These are phyloP conservation scores for Lipomyces yamanashiensis DNA, from an alignment of 805 yeast genomes.

Conservation along the genomic window DNA sequence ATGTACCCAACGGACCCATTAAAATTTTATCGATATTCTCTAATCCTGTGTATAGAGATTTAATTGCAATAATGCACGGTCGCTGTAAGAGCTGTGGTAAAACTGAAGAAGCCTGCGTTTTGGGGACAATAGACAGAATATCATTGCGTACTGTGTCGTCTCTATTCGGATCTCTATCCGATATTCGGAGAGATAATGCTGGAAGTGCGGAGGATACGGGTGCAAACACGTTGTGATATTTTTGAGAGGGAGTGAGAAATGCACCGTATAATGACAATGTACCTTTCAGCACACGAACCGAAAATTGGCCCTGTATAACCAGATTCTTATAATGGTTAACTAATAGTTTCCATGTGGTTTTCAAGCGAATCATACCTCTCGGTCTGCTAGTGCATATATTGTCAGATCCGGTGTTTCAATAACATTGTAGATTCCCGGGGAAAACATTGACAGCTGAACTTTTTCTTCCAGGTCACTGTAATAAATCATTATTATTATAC, in stretches of 20 bases:
- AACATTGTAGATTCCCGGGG: constrained; percentile 7
- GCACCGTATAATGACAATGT: constrained; percentile 43
- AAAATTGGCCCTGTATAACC: constrained; percentile 42
- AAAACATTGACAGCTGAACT: constrained; percentile 16
- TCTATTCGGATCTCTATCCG: constrained; percentile 8
- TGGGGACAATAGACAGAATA: constrained; percentile 21
- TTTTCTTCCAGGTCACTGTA: constrained; percentile 16
- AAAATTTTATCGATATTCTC: constrained; percentile 5
- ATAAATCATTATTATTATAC: not conserved
- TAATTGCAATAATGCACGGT: constrained; percentile 35
- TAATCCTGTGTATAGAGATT: constrained; percentile 18
- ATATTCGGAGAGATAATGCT: constrained; percentile 11
- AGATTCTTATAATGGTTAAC: not conserved
- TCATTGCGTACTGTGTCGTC: constrained; percentile 10
- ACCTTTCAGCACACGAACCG: constrained; percentile 42
- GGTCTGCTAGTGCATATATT: constrained; percentile 4
- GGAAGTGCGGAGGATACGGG: constrained; percentile 38
- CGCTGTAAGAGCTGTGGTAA: constrained; percentile 21
- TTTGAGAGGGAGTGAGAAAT: constrained; percentile 28
- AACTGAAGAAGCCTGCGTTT: not conserved
- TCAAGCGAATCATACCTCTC: constrained; percentile 5
- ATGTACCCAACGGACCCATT: constrained; percentile 10
- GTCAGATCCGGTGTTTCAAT: not conserved
- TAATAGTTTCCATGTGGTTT: not conserved
- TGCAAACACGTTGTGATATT: constrained; percentile 31